These are phyloP conservation scores for Plasmodium relictum DNA, from an alignment of 169 alveolate genomes.

Conservation along the genomic window DNA sequence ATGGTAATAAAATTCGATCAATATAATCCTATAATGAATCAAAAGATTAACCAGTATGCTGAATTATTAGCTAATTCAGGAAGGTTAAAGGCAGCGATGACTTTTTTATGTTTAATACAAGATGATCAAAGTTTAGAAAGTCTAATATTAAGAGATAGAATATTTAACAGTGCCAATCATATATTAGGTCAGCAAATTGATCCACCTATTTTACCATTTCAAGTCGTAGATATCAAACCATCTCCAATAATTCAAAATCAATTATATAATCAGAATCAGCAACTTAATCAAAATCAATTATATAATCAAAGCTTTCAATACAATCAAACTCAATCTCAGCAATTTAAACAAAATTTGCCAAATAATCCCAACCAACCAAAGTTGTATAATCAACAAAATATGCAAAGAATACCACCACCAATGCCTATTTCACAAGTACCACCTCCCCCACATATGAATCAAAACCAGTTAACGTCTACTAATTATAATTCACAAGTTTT, in stretches of 20 bases:
- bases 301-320: not conserved
- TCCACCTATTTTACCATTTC: constrained; percentile 80
- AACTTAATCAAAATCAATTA: not conserved
- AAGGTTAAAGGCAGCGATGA: constrained; percentile 83
- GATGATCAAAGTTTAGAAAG: constrained; percentile 78
- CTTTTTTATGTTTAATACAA: constrained; percentile 78
- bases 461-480: not conserved
- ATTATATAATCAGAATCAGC: not conserved
- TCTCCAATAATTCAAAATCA: constrained; percentile 11
- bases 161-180: constrained; percentile 82
- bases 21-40: constrained; percentile 77
- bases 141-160: constrained; percentile 79
- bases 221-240: constrained; percentile 74
- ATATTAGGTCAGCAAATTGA: constrained; percentile 42
- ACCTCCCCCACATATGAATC: constrained; percentile 7
- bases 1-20: constrained; percentile 79
- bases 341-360: not conserved
- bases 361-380: constrained; percentile 2
- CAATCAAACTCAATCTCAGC: not conserved
- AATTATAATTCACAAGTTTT: constrained; percentile 15
- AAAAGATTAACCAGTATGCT: constrained; percentile 82
- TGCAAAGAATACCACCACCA: constrained; percentile 19
- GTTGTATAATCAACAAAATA: not conserved
- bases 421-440: constrained; percentile 2
- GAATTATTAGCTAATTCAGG: constrained; percentile 85